Conservation (phyloP, 2,329 filamentous ascomycete species). For the Pestalotiopsis sp. region DNA sequence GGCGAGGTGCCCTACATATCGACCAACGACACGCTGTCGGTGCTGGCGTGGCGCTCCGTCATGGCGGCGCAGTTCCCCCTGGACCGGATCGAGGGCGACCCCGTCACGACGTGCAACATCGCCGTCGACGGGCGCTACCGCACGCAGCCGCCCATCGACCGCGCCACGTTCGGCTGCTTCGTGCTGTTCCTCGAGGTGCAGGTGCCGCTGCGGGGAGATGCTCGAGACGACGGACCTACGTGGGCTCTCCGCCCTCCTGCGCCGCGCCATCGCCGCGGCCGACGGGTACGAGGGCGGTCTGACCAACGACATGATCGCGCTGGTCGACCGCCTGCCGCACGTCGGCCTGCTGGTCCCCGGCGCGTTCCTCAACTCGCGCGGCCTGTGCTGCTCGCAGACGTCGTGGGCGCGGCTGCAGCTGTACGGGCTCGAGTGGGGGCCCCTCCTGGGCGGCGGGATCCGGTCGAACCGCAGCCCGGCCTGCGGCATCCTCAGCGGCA, state of each 20-base stretch:
- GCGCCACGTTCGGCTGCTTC: background rate
- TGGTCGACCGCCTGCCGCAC: background rate
- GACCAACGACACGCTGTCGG: conserved; percentile 2
- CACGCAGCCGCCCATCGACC: background rate
- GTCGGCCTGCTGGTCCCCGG: background rate
- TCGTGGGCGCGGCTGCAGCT: background rate
- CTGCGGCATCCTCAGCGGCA: background rate
- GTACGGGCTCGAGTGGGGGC: background rate
- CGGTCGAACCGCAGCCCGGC: background rate
- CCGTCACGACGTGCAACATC: background rate
- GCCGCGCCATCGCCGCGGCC: background rate
- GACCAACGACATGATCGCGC: background rate
- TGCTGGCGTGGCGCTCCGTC: background rate
- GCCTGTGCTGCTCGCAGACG: background rate
- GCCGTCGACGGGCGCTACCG: background rate
- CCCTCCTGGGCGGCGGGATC: background rate
- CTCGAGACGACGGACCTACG: background rate
- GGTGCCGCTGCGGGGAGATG: background rate
- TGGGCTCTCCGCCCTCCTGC: background rate
- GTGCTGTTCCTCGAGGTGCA: background rate
- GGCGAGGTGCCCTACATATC: background rate
- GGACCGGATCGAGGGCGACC: background rate
- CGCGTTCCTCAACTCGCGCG: background rate
- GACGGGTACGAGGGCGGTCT: background rate
- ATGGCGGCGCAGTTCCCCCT: conserved; percentile 5